Evolutionary conservation across 1,284 basidiomycete genomes (phyloP).

Genomic region (Amylostereum chailletii): DNA sequence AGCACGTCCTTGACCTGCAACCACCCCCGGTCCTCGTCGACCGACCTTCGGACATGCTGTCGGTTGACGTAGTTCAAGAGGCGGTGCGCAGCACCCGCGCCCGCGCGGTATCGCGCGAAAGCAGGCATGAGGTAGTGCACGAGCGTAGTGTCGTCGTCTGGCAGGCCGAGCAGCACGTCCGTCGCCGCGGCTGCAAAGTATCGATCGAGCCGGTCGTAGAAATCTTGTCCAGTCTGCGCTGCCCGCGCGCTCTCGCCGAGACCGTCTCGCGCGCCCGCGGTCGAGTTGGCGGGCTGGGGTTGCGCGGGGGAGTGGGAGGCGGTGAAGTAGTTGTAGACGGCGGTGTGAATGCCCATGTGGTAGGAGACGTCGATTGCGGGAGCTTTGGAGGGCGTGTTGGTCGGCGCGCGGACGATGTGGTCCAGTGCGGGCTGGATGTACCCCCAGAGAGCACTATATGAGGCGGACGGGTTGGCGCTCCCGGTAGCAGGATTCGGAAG

Average conservation of each 20-base stretch:
- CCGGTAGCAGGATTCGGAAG: slow-evolving; percentile 49
- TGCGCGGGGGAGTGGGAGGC: slow-evolving; percentile 27
- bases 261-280: slow-evolving; percentile 8
- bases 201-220: slow-evolving; percentile 62
- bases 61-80: slow-evolving; percentile 72
- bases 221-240: slow-evolving; percentile 25
- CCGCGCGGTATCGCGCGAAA: slow-evolving; percentile 59
- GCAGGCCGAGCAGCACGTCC: slow-evolving; percentile 53
- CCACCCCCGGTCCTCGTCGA: slow-evolving; percentile 73
- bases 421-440: slow-evolving; percentile 66
- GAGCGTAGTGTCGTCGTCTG: slow-evolving; percentile 55
- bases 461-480: slow-evolving; percentile 65
- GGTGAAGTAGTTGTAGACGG: slow-evolving; percentile 74
- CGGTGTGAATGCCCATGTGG: slow-evolving; percentile 69
- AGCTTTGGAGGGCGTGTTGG: slow-evolving; percentile 46
- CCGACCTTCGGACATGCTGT: slow-evolving; percentile 66
- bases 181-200: slow-evolving; percentile 52
- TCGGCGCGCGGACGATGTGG: slow-evolving; percentile 64
- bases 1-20: slow-evolving; percentile 57
- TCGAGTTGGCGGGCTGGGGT: slow-evolving; percentile 21
- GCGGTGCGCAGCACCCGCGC: slow-evolving; percentile 56
- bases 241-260: not conserved
- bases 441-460: slow-evolving; percentile 60
- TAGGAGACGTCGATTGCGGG: slow-evolving; percentile 63
- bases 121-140: slow-evolving; percentile 61